A percentile compares a stretch with the other conserved stretches of the same genome.
Conservation (phyloP, 2,329 filamentous ascomycete genomes). For the Apiospora sp. region DNA sequence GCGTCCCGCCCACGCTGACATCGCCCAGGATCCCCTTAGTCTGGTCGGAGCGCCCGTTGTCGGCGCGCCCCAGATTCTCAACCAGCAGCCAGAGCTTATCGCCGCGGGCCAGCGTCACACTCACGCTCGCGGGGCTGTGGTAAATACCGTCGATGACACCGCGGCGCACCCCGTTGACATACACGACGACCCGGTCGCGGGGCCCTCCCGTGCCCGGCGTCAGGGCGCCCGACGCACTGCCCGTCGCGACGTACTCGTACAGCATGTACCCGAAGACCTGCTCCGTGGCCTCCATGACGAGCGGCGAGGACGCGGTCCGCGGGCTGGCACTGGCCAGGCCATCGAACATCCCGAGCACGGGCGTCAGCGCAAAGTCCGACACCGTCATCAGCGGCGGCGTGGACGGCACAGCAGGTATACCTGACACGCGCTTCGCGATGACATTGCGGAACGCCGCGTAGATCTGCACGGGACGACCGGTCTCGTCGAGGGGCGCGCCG, state of each 20-base stretch:
- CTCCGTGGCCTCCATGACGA: constrained; percentile 54
- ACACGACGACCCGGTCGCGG: constrained; percentile 53
- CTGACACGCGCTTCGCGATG: constrained; percentile 48
- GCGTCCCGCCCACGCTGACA: constrained; percentile 47
- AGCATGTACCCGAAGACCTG: constrained; percentile 55
- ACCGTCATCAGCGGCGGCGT: constrained; percentile 45
- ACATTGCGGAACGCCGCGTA: constrained; percentile 50
- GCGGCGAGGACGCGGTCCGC: constrained; percentile 38
- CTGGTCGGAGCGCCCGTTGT: constrained; percentile 51
- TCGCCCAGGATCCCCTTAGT: constrained; percentile 55
- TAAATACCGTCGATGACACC: constrained; percentile 59
- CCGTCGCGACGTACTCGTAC: constrained; percentile 48
- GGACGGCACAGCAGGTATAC: constrained; percentile 47
- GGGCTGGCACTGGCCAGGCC: constrained; percentile 35
- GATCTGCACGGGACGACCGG: constrained; percentile 53
- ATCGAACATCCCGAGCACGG: constrained; percentile 49
- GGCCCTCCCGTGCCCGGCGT: constrained; percentile 51
- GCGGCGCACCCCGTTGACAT: constrained; percentile 50
- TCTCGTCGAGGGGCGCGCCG: constrained; percentile 58
- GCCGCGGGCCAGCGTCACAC: constrained; percentile 45
- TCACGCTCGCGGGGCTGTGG: constrained; percentile 46
- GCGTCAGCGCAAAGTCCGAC: constrained; percentile 47
- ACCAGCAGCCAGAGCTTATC: constrained; percentile 54
- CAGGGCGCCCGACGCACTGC: constrained; percentile 42
- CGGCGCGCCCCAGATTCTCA: constrained; percentile 60